Base-by-base conservation (phyloP, 495 filamentous ascomycete species). In the Tetracladium marchalianum region DNA sequence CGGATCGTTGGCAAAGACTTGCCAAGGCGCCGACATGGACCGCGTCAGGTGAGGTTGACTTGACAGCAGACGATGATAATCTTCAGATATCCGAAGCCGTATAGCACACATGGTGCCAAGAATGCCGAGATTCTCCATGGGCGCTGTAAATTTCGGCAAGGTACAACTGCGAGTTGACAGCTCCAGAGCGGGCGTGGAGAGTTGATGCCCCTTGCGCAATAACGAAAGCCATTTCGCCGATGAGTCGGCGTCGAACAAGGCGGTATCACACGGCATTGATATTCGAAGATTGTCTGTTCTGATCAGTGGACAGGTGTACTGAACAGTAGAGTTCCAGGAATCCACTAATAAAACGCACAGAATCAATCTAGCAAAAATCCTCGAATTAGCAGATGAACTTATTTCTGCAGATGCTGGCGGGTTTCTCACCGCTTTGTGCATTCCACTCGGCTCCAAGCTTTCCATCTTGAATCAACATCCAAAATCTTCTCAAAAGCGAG, bases 391-490 rank as follows among this genome's bases (percentile, higher is more conserved):
- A 32, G 5, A 11, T 10, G 22, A 34, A 27, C 7, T 27, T 11
- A 22, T 19, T 18, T 22, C 16, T 13, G 1, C 8, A 17, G n/a
- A 31, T 9, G 18, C 6, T 22, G 45, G n/a, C 22, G 7, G 22
- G 7, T 27, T 27, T 27, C 61, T 46, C 45, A 72, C 71, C 70
- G 60, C 37, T 76, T 76, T 0, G 61, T 63, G 19, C 66, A 70
- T 56, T 76, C 72, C 5, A 76, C 64, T 39, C 65, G 69, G 48
- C 65, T 66, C 72, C 72, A 76, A 4, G 70, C 67, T 47, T 74
- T 74, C 72, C 72, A 76, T 56, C 70, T 57, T 38, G 62, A 58
- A 31, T 73, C 72, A 15, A 69, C 61, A 55, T 74, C 70, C 7
- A 65, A 56, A 2, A 73, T 60, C 12, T 61, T 57, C 24, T 71